These are phyloP conservation scores for Phytophthora hibernalis DNA, from an alignment of 352 stramenopile species.

Conservation along the genomic window DNA sequence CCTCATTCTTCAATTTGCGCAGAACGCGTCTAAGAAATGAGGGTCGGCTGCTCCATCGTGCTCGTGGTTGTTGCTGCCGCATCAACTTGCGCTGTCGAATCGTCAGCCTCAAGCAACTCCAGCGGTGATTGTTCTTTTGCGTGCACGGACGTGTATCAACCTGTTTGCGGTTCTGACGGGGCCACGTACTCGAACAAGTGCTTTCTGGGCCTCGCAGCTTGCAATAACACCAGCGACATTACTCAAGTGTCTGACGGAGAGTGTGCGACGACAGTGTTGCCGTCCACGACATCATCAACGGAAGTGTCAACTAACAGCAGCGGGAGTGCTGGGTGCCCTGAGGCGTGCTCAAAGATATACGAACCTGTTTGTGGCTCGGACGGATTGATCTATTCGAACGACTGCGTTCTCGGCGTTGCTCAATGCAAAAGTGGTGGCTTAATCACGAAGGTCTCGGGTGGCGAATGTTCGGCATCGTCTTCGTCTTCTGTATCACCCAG, in stretches of 20 bases:
- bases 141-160: constrained; percentile 26
- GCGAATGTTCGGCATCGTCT: constrained; percentile 17
- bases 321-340: no score
- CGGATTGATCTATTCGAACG: constrained; percentile 45
- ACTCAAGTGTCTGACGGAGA: no score
- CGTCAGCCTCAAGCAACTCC: not conserved
- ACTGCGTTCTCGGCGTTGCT: constrained; percentile 32
- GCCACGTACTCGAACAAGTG: no score
- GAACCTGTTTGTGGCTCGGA: constrained; percentile 39
- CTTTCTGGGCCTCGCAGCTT: no score
- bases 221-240: no score
- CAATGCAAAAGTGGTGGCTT: constrained; percentile 37
- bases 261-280: no score
- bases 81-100: not conserved
- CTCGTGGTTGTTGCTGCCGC: not conserved
- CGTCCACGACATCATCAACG: no score
- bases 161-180: no score
- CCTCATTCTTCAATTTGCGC: constrained; percentile 13
- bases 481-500: not conserved
- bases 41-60: not conserved
- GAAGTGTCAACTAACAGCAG: no score
- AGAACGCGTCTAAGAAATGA: constrained; percentile 3
- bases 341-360: no score
- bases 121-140: not conserved
- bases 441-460: constrained; percentile 29